A percentile compares a stretch with the other conserved stretches of the same genome.
phyloP scores from a whole-genome alignment of 148 eudicot genomes.

The Beta vulgaris region DNA sequence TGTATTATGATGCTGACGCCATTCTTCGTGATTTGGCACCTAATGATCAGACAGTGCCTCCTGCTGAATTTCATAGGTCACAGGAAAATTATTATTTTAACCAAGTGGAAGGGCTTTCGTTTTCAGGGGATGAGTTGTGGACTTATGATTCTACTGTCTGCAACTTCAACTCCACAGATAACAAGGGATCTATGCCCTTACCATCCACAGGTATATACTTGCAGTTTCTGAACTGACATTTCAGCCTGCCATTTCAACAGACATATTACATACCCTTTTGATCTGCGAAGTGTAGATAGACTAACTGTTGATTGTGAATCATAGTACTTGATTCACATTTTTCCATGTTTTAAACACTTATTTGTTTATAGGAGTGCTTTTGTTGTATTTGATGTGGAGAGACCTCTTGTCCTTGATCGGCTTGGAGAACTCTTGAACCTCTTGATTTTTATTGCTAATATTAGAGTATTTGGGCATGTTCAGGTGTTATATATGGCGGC shows the following conservation, averaged over 20 bases:
- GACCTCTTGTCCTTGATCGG: slow-evolving; percentile 26
- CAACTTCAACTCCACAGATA: slow-evolving; percentile 28
- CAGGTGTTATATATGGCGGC: slow-evolving; percentile 61
- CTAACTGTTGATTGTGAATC: background rate
- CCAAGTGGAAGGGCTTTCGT: too few relatives aligned
- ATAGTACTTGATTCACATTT: background rate
- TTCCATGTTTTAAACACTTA: background rate
- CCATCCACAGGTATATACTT: slow-evolving; percentile 57
- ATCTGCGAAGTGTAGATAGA: background rate
- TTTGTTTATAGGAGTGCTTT: background rate
- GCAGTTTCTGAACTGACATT: slow-evolving; percentile 17
- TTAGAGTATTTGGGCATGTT: slow-evolving; percentile 47
- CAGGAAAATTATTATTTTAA: too few relatives aligned
- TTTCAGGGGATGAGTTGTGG: slow-evolving; percentile 44
- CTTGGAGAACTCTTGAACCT: too few relatives aligned
- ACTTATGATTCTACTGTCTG: slow-evolving; percentile 28
- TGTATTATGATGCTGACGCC: slow-evolving; percentile 42
- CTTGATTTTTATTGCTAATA: slow-evolving; percentile 42
- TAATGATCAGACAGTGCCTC: slow-evolving; percentile 19
- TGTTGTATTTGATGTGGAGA: slow-evolving; percentile 4
- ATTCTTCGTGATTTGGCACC: slow-evolving; percentile 36
- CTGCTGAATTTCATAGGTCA: slow-evolving; percentile 17
- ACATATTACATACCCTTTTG: background rate
- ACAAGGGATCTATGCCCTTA: slow-evolving; percentile 25
- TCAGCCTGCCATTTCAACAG: slow-evolving; percentile 15